Evolutionary conservation across 306 rosid genomes (phyloP).

Genomic region (Calophaca sinica): DNA sequence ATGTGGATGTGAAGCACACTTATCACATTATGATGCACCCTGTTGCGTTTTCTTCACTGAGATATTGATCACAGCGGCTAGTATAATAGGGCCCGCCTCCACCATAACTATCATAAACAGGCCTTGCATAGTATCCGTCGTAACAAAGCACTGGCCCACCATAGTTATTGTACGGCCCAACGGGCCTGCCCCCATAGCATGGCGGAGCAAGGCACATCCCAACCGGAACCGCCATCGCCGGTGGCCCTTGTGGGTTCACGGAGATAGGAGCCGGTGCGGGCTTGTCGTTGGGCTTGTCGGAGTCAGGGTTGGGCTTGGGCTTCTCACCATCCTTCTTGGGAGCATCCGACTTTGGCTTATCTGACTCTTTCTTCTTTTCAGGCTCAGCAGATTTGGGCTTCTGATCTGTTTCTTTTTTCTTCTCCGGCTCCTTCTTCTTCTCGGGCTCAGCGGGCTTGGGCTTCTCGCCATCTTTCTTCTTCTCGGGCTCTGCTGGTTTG

Average conservation of each 20-base stretch:
- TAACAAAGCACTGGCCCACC: slow-evolving; percentile 50
- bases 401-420: slow-evolving; percentile 24
- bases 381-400: slow-evolving; percentile 26
- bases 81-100: slow-evolving; percentile 51
- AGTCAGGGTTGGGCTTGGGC: neutral
- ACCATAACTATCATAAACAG: slow-evolving; percentile 68
- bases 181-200: slow-evolving; percentile 47
- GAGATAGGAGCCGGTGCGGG: neutral
- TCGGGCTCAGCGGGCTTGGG: slow-evolving; percentile 11
- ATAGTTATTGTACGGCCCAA: slow-evolving; percentile 47
- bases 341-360: neutral
- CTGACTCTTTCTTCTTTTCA: neutral
- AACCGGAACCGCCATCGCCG: slow-evolving; percentile 43
- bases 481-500: slow-evolving; percentile 36
- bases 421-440: neutral
- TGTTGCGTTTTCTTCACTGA: slow-evolving; percentile 57
- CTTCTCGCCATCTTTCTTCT: slow-evolving; percentile 4
- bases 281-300: slow-evolving; percentile 42
- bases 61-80: slow-evolving; percentile 56
- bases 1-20: neutral
- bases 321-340: neutral
- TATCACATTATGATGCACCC: slow-evolving; percentile 67
- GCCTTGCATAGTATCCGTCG: slow-evolving; percentile 54
- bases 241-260: slow-evolving; percentile 31
- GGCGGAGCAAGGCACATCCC: slow-evolving; percentile 40